A percentile compares a stretch with the other conserved stretches of the same genome.
These are phyloP conservation scores for Populus trichocarpa DNA, from an alignment of 441 rosid species.

Conservation along the genomic window DNA sequence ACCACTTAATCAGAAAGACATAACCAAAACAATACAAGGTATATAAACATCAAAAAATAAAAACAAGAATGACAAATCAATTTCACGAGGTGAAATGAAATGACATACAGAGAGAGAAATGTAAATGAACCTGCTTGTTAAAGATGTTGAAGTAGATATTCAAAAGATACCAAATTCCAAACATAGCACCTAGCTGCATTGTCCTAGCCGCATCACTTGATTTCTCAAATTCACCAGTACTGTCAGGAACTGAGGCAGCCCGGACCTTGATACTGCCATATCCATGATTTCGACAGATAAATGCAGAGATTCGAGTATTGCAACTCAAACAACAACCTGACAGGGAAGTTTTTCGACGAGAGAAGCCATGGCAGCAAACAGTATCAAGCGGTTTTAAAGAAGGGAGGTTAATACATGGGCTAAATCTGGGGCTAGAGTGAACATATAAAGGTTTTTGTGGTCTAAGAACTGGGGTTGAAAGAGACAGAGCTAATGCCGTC, in stretches of 20 bases:
- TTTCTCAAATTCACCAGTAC: slow-evolving; percentile 40
- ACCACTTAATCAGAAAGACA: too few relatives aligned
- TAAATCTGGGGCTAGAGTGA: slow-evolving; percentile 7
- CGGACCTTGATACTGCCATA: slow-evolving; percentile 29
- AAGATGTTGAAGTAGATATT: slow-evolving; percentile 95
- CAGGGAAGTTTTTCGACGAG: slow-evolving; percentile 11
- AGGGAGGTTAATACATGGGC: slow-evolving; percentile 6
- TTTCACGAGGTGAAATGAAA: neutral
- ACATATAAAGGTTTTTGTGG: slow-evolving; percentile 10
- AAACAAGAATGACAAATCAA: neutral
- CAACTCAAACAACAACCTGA: slow-evolving; percentile 13
- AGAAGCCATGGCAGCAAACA: slow-evolving; percentile 2
- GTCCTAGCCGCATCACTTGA: slow-evolving; percentile 34
- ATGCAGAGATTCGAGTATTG: slow-evolving; percentile 10
- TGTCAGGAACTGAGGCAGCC: slow-evolving; percentile 66
- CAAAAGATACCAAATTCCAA: slow-evolving; percentile 83
- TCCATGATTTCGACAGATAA: slow-evolving; percentile 20
- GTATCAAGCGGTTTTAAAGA: slow-evolving; percentile 10
- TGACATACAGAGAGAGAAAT: neutral
- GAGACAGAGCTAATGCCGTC: slow-evolving; percentile 29
- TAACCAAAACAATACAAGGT: too few relatives aligned
- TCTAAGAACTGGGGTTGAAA: slow-evolving; percentile 33
- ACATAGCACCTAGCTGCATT: slow-evolving; percentile 57
- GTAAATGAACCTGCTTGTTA: slow-evolving; percentile 73
- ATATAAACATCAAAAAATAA: too few relatives aligned